Conservation (phyloP, 768 basidiomycete genomes). For the Boletus barrowsii region DNA sequence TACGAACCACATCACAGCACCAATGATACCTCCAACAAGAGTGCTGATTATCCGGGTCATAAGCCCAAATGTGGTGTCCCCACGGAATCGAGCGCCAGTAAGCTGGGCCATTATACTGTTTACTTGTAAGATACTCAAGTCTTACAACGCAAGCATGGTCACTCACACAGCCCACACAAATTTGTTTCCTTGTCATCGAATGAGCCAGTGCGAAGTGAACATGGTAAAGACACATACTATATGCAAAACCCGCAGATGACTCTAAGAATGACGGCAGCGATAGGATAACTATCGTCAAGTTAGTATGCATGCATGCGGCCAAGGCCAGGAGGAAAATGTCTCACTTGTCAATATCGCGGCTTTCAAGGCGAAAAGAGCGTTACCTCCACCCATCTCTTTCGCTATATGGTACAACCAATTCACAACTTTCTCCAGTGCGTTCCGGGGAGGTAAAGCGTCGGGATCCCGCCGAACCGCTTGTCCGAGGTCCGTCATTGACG, state of each 20-base stretch:
- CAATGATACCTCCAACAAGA: conserved; percentile 59
- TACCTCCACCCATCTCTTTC: conserved; percentile 48
- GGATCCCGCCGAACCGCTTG: conserved; percentile 62
- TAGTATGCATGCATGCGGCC: neutral
- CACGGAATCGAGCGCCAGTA: conserved; percentile 65
- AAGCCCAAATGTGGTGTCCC: conserved; percentile 69
- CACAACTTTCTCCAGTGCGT: conserved; percentile 51
- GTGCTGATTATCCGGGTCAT: conserved; percentile 60
- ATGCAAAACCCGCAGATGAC: conserved; percentile 54
- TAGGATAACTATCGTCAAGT: conserved; percentile 40
- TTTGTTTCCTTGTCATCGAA: conserved; percentile 43
- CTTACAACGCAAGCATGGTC: neutral
- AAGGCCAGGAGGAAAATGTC: conserved; percentile 3
- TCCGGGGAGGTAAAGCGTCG: conserved; percentile 68
- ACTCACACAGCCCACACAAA: conserved; percentile 71
- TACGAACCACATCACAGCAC: conserved; percentile 63
- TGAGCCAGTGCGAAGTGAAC: conserved; percentile 3
- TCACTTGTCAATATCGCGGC: conserved; percentile 62
- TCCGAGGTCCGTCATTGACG: conserved; percentile 48
- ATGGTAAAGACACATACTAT: conserved; percentile 38
- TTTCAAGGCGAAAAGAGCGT: conserved; percentile 67
- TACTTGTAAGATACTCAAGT: neutral
- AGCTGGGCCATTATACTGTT: conserved; percentile 71
- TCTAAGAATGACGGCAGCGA: conserved; percentile 55
- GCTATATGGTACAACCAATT: conserved; percentile 41